Evolutionary conservation across 1,284 basidiomycete species (phyloP), one percentile per base, ranked within the genome.

Genomic region (Ustilago tritici): DNA sequence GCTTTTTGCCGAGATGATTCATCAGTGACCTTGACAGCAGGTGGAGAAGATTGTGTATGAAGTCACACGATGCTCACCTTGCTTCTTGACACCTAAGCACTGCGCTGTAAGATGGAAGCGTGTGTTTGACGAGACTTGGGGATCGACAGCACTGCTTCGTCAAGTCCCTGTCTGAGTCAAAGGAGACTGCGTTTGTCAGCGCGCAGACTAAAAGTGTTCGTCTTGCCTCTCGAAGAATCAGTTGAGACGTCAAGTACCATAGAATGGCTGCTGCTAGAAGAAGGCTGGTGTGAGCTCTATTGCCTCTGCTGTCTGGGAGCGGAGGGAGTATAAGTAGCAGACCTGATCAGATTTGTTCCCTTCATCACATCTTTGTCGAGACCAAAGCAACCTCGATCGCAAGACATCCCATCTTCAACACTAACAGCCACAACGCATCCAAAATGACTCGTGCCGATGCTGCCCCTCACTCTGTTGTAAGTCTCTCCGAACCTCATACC

Each of bases 381-480:
- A 31, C 31, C 31, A 19, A 12, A 38, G 46, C n/a, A 23, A 17
- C 40, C 15, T 43, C 31, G 23, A 17, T 17, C 15, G 40, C 40
- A 41, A 41, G n/a, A 19, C 19, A 41, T 6, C 43, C 43, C 41
- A n/a, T 31, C 49, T 4, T 28, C n/a, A 38, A 52, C 58, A 53
- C 31, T 41, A n/a, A 17, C 35, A 49, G 9, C 23, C 31, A 23
- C 19, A 9, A 43, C 40, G 36, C 53, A 34, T 9, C 7, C 59
- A 67, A 57, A 53, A 70, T 71, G 69, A 76, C 74, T 46, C 74
- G 74, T 10, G 47, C 74, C 41, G 74, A 76, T 65, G 65, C 59
- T 32, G 69, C 74, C 23, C 62, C 74, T 54, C 65, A 61, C 47
- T 68, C 61, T 58, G 60, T 71, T 50, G 74, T 76, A 76, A 10